Percentiles rank a stretch among this genome's conserved stretches.
Evolutionary conservation across 352 stramenopile genomes (phyloP).

Genomic region (Phytophthora palmivora): DNA sequence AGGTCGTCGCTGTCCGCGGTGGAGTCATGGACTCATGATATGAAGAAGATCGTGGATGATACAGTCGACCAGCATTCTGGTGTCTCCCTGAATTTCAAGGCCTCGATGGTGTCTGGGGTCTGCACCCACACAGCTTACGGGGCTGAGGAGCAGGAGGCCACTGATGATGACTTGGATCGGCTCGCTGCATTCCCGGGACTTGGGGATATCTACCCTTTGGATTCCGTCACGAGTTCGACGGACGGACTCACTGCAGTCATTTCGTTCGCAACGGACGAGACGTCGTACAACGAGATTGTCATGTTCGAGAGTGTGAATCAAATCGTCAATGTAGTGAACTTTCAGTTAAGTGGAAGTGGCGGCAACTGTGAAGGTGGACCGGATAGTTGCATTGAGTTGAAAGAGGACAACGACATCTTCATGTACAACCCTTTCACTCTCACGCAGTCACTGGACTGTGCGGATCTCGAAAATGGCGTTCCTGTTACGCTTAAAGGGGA

Average conservation of each 20-base stretch:
- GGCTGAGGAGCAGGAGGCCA: slow-evolving; percentile 12
- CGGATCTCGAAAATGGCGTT: slow-evolving; percentile 42
- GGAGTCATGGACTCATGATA: slow-evolving; percentile 47
- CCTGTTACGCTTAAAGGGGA: slow-evolving; percentile 53
- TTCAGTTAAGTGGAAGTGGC: slow-evolving; percentile 31
- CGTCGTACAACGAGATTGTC: slow-evolving; percentile 44
- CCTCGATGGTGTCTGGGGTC: slow-evolving; percentile 41
- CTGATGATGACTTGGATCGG: slow-evolving; percentile 30
- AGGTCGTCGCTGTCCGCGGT: slow-evolving; percentile 38
- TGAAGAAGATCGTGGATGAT: slow-evolving; percentile 26
- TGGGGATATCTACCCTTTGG: slow-evolving; percentile 34
- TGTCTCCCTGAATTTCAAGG: slow-evolving; percentile 33
- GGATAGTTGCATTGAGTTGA: slow-evolving; percentile 45
- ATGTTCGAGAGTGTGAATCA: slow-evolving; percentile 35
- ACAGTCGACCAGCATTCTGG: slow-evolving; percentile 10
- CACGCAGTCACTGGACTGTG: slow-evolving; percentile 46
- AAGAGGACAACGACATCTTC: slow-evolving; percentile 53
- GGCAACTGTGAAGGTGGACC: slow-evolving; percentile 28
- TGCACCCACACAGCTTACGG: slow-evolving; percentile 30
- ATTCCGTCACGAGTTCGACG: slow-evolving; percentile 7
- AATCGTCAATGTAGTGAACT: slow-evolving; percentile 45
- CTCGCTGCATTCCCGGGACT: slow-evolving; percentile 37
- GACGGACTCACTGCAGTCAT: slow-evolving; percentile 39
- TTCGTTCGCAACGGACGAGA: slow-evolving; percentile 44
- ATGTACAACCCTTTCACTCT: slow-evolving; percentile 71